Evolutionary conservation across 148 eudicot genomes (phyloP).

Genomic region (Cornus controversa): DNA sequence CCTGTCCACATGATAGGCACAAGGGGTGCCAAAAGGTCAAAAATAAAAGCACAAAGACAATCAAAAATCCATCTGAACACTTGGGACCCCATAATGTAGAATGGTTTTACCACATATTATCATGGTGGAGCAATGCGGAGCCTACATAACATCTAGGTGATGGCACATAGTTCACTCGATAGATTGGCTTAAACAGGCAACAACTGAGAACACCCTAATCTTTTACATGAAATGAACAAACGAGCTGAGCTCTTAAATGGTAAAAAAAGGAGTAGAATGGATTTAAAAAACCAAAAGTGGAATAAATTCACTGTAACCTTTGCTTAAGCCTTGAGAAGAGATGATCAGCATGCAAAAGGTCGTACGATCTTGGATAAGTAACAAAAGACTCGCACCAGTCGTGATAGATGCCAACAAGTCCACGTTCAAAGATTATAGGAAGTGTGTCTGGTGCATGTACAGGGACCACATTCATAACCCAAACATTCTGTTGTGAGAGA

Average conservation of each 20-base stretch:
- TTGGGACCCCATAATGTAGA: not conserved
- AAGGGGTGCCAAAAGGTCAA: not conserved
- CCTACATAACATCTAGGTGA: not conserved
- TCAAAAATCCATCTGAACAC: not conserved
- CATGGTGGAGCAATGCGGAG: not conserved
- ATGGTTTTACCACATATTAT: not conserved
- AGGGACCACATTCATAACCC: conserved; percentile 98
- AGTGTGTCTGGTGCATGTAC: conserved; percentile 95
- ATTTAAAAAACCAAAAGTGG: not conserved
- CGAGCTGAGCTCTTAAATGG: not conserved
- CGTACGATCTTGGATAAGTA: conserved; percentile 94
- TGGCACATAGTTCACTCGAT: not conserved
- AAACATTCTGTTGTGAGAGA: conserved; percentile 63
- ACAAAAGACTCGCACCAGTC: conserved; percentile 98
- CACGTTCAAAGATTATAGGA: conserved; percentile 86
- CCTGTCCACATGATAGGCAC: too few relatives aligned
- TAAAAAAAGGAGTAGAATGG: not conserved
- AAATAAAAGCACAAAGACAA: not conserved
- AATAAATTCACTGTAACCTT: conserved; percentile 43
- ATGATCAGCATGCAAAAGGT: conserved; percentile 95
- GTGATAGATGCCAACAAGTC: conserved; percentile 85
- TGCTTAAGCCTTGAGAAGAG: conserved; percentile 87
- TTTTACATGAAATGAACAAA: not conserved
- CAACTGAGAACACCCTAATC: not conserved
- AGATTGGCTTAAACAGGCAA: not conserved